phyloP scores from a whole-genome alignment of 192 early-diverging fungal genomes.

The Chytriomyces hyalinus region DNA sequence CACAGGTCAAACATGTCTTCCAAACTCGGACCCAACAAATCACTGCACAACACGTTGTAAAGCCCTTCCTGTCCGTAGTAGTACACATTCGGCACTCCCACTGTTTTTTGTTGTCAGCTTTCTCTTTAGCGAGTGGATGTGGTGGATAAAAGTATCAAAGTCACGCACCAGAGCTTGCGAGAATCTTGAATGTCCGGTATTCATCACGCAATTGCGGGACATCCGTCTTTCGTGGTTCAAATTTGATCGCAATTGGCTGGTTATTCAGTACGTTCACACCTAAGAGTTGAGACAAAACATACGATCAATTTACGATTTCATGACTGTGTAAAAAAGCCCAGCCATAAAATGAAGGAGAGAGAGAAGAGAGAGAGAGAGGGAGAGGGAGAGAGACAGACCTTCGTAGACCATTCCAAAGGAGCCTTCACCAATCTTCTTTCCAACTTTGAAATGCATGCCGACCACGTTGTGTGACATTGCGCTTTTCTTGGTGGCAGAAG shows the following conservation, averaged over 20 bases:
- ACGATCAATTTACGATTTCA: no score
- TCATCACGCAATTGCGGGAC: conserved; percentile 97
- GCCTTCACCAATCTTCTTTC: conserved; percentile 95
- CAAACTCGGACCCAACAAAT: conserved; percentile 87
- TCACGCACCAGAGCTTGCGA: conserved; percentile 63
- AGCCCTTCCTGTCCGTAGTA: conserved; percentile 98
- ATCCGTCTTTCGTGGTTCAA: conserved; percentile 95
- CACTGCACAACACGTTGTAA: conserved; percentile 93
- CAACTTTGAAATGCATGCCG: conserved; percentile 94
- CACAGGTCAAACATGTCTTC: conserved; percentile 98
- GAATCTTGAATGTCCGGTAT: conserved; percentile 93
- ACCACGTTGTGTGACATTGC: conserved; percentile 70
- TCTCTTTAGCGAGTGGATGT: not conserved
- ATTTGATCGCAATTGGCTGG: conserved; percentile 96
- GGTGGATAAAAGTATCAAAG: not conserved
- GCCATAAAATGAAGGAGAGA: no score
- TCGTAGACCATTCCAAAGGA: conserved; percentile 98
- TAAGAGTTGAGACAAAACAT: conserved; percentile 27
- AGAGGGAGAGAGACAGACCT: conserved; percentile 68
- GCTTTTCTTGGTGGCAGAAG: conserved; percentile 7
- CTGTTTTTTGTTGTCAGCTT: conserved; percentile 32
- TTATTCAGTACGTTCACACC: conserved; percentile 88
- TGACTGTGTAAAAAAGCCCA: no score
- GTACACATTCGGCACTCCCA: conserved; percentile 86
- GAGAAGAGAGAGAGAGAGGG: not conserved